phyloP scores from a whole-genome alignment of 768 basidiomycete genomes.

The Harrya chromipes region DNA sequence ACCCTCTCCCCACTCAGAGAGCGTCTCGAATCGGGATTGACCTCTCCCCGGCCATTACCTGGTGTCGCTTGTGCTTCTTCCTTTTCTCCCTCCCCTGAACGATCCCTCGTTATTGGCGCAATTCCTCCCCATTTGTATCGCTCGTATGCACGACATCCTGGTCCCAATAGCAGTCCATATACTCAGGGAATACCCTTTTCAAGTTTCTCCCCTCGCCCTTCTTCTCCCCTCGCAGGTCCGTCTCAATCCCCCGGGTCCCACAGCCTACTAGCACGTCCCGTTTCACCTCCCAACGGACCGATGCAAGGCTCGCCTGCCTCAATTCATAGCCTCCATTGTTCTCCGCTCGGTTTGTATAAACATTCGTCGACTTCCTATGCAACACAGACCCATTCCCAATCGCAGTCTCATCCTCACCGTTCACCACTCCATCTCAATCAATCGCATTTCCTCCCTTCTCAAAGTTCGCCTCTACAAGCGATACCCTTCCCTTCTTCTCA shows the following conservation, averaged over 20 bases:
- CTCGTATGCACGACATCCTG: conserved; percentile 9
- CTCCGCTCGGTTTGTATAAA: neutral
- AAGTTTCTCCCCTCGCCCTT: conserved; percentile 7
- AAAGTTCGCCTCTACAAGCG: conserved; percentile 2
- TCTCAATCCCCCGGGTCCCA: neutral
- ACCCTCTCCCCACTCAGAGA: conserved; percentile 20
- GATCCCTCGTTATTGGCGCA: neutral
- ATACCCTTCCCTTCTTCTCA: conserved; percentile 5
- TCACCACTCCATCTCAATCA: conserved; percentile 5
- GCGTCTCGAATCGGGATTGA: conserved; percentile 2
- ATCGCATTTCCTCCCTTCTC: conserved; percentile 5
- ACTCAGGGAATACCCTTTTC: conserved; percentile 13
- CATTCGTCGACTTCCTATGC: neutral
- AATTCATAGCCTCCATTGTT: conserved; percentile 10
- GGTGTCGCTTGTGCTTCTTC: conserved; percentile 3
- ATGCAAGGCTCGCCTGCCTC: conserved; percentile 11
- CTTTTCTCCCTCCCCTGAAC: conserved; percentile 16
- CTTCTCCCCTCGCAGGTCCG: conserved; percentile 9
- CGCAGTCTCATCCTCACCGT: neutral
- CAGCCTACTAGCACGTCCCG: neutral
- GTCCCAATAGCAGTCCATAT: conserved; percentile 6
- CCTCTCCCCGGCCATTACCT: conserved; percentile 3
- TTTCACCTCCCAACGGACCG: conserved; percentile 8
- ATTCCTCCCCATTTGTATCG: conserved; percentile 2
- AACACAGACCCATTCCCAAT: conserved; percentile 3